Percentiles rank a stretch among this genome's conserved stretches.
These are phyloP conservation scores for Camelina sativa DNA, from an alignment of 345 rosid species.

Conservation along the genomic window DNA sequence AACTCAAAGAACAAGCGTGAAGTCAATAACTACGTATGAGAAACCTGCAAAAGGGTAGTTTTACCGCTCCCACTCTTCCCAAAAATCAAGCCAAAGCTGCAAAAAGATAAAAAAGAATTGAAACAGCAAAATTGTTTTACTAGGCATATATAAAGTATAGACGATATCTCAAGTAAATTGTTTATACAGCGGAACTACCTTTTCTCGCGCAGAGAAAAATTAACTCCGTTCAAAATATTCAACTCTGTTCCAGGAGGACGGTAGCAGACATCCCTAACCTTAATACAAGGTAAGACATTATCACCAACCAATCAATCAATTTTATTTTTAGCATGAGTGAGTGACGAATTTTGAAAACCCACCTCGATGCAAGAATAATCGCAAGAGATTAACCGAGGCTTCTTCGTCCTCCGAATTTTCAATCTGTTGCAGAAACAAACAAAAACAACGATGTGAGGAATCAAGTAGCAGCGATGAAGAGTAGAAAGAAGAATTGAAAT, in stretches of 20 bases:
- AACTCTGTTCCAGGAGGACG: slow-evolving; percentile 83
- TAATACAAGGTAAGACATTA: neutral
- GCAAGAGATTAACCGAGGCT: slow-evolving; percentile 47
- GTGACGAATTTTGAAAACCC: slow-evolving; percentile 3
- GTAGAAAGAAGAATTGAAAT: too few relatives aligned
- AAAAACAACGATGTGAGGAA: neutral
- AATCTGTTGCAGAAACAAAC: slow-evolving; percentile 38
- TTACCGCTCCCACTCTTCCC: slow-evolving; percentile 98
- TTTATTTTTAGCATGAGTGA: neutral
- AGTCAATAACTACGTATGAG: neutral
- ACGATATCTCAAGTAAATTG: neutral
- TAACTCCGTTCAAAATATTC: slow-evolving; percentile 72
- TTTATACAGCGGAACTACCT: slow-evolving; percentile 47
- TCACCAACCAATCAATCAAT: slow-evolving; percentile 22
- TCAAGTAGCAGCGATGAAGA: neutral
- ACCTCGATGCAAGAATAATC: slow-evolving; percentile 79
- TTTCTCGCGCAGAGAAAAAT: slow-evolving; percentile 76
- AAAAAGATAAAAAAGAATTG: slow-evolving; percentile 6
- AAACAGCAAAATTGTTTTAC: slow-evolving; percentile 23
- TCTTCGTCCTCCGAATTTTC: slow-evolving; percentile 33
- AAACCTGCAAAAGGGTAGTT: slow-evolving; percentile 91
- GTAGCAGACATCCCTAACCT: slow-evolving; percentile 60
- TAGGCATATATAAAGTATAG: neutral
- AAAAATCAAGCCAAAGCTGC: slow-evolving; percentile 92
- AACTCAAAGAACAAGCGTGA: slow-evolving; percentile 4